Conservation (phyloP, 2,329 filamentous ascomycete genomes). For the Cytospora mali region DNA sequence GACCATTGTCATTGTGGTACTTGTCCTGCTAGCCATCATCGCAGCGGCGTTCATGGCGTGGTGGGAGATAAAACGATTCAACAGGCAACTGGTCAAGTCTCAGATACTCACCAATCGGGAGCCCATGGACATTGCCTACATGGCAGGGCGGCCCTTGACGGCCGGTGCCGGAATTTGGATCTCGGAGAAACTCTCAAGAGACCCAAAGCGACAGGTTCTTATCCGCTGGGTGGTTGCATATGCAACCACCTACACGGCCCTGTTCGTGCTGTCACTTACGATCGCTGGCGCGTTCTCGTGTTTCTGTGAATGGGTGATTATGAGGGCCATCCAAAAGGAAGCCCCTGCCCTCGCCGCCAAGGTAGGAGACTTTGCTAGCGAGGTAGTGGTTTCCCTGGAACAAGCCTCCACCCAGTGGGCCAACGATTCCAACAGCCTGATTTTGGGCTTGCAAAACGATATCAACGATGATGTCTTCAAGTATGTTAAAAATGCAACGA, state of each 20-base stretch:
- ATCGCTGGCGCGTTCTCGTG: conserved; percentile 81
- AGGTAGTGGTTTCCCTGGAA: conserved; percentile 73
- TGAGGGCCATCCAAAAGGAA: conserved; percentile 71
- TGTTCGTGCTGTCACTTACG: conserved; percentile 85
- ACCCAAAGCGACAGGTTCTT: conserved; percentile 67
- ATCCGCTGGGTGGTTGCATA: conserved; percentile 85
- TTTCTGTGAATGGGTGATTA: conserved; percentile 79
- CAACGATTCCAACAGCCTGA: conserved; percentile 71
- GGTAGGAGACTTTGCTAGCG: conserved; percentile 77
- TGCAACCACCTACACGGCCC: conserved; percentile 77
- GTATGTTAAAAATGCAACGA: conserved; percentile 83
- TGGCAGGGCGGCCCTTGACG: conserved; percentile 79
- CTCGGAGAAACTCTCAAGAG: conserved; percentile 61
- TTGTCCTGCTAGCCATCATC: conserved; percentile 70
- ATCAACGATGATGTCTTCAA: conserved; percentile 85
- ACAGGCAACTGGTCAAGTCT: conserved; percentile 70
- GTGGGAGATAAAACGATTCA: conserved; percentile 78
- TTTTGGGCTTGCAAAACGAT: conserved; percentile 55
- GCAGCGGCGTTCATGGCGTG: conserved; percentile 80
- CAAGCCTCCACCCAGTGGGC: conserved; percentile 79
- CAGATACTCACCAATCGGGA: conserved; percentile 69
- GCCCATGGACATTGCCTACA: conserved; percentile 85
- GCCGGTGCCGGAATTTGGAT: conserved; percentile 71
- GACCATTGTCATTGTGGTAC: conserved; percentile 74
- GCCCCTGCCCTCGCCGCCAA: conserved; percentile 74